Base-by-base conservation (phyloP, 768 basidiomycete genomes). In the Mycena polygramma region DNA sequence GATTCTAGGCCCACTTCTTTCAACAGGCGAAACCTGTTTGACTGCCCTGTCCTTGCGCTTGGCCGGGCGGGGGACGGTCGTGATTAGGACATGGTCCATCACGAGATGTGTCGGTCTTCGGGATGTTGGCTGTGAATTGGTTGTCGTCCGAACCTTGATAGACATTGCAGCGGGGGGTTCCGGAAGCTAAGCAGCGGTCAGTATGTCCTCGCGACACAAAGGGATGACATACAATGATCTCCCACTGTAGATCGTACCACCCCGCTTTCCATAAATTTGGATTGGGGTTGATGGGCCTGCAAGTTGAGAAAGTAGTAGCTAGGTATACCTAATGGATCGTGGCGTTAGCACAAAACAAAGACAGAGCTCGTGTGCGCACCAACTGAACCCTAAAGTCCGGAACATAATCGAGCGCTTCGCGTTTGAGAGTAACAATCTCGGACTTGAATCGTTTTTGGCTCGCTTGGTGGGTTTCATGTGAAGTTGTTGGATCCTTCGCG, bases 221-320 rank as follows among this genome's bases (percentile, higher is more conserved):
- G 8, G n/a, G 10, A 51, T 3, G 30, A 53, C 63, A 20, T 45
- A 72, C 67, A 4, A 20, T 55, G 13, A 30, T 63, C 63, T 73
- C 71, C 68, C 68, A 69, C 63, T 45, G 7, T 8, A 69, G 36
- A 52, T 94, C 92, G 73, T 94, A 94, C 87, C 89, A 93, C 5
- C 92, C 93, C 24, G 78, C 77, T 51, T 75, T 78, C n/a, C 84
- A 80, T 39, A 78, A 78, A 10, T 78, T 73, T 11, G 71, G 49
- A 20, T 65, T 57, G 2, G 66, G 45, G 69, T 86, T 85, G 19
- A 85, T 63, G 2, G 91, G 87, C 51, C 80, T 84, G 75, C 89
- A 90, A 43, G 79, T 78, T 11, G 71, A 74, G 71, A 87, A 92
- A 24, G 79, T 81, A 62, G 82, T 76, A 13, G 92, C 89, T 24